Evolutionary conservation across 768 basidiomycete species (phyloP).

Genomic region (Tulasnella sp.): DNA sequence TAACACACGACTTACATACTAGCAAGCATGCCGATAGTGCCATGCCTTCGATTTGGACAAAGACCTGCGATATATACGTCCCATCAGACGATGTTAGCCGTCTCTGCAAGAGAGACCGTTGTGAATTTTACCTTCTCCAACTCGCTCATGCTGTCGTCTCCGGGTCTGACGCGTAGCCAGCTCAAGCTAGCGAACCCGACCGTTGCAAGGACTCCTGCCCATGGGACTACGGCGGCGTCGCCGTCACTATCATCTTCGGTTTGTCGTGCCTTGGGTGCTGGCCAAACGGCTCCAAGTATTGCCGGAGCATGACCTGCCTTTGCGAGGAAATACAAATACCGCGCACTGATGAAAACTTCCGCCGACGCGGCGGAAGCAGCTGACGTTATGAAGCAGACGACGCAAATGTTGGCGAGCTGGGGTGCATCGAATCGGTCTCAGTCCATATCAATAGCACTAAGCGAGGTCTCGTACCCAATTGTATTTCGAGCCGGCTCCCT

Average conservation of each 20-base stretch:
- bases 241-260: background rate
- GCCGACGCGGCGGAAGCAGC: constrained; percentile 7
- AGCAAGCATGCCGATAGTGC: background rate
- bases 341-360: constrained; percentile 11
- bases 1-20: background rate
- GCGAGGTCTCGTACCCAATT: background rate
- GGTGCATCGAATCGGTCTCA: too few relatives aligned
- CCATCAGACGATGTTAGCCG: background rate
- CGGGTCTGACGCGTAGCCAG: background rate
- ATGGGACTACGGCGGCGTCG: background rate
- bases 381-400: constrained; percentile 2
- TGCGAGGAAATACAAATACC: constrained; percentile 7
- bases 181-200: background rate
- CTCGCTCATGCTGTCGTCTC: background rate
- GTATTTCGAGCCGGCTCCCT: background rate
- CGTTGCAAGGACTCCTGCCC: background rate
- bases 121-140: background rate
- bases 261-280: background rate
- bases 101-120: background rate
- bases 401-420: background rate
- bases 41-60: constrained; percentile 12
- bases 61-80: background rate
- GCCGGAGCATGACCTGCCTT: constrained; percentile 13
- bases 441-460: background rate
- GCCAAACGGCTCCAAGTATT: background rate